Conservation (phyloP, 106 monocot genomes). For the Vanilla planifolia region DNA sequence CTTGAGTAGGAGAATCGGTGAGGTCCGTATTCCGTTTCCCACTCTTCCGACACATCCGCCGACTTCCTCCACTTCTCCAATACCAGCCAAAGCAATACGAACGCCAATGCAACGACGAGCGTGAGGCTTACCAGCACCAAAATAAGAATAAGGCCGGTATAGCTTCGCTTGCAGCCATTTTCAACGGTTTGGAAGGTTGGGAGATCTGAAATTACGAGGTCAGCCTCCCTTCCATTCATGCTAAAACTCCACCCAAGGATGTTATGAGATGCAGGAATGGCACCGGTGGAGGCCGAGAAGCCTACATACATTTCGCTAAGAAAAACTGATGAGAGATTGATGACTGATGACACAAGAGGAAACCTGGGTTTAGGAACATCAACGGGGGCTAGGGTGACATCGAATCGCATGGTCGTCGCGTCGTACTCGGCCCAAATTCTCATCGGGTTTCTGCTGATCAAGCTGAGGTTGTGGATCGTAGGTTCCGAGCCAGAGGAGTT, state of each 20-base stretch:
- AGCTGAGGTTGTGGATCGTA: conserved; percentile 15
- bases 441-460: conserved; percentile 27
- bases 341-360: conserved; percentile 27
- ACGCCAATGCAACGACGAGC: neutral
- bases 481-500: neutral
- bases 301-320: conserved; percentile 57
- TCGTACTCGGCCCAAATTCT: conserved; percentile 69
- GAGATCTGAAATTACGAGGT: conserved; percentile 32
- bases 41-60: conserved; percentile 25
- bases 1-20: conserved; percentile 30
- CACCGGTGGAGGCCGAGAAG: conserved; percentile 62
- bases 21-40: conserved; percentile 30
- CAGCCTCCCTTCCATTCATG: conserved; percentile 30
- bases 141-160: neutral
- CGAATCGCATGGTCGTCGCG: conserved; percentile 29
- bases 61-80: conserved; percentile 11
- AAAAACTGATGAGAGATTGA: conserved; percentile 46
- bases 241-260: conserved; percentile 66
- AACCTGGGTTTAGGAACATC: conserved; percentile 18
- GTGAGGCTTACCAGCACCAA: neutral
- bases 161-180: neutral
- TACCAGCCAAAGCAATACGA: neutral
- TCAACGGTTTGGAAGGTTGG: conserved; percentile 12
- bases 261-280: conserved; percentile 45
- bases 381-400: conserved; percentile 46